phyloP scores from a whole-genome alignment of 192 early-diverging fungal genomes.

The Backusella sp. region DNA sequence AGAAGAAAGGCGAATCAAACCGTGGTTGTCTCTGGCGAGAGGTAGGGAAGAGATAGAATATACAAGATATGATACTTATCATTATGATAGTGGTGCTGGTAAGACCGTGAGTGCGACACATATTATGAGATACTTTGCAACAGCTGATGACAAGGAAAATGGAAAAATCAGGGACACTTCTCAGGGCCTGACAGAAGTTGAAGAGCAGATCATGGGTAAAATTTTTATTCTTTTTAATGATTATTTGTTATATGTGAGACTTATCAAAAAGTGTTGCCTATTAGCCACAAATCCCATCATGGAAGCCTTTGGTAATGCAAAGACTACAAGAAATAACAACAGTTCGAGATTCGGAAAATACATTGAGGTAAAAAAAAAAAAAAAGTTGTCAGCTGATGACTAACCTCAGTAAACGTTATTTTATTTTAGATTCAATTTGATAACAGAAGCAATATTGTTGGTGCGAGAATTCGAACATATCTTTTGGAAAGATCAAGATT shows the following conservation, averaged over 20 bases:
- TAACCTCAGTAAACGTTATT: background rate
- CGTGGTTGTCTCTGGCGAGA: slow-evolving; percentile 97
- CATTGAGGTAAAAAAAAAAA: slow-evolving; percentile 59
- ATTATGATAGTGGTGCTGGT: slow-evolving; percentile 76
- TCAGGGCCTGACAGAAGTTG: slow-evolving; percentile 63
- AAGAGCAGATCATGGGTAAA: slow-evolving; percentile 76
- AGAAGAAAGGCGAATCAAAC: slow-evolving; percentile 92
- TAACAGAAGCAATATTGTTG: slow-evolving; percentile 80
- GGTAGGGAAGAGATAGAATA: slow-evolving; percentile 27
- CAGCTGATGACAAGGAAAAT: slow-evolving; percentile 65
- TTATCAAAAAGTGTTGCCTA: too few species aligned
- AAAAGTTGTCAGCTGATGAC: background rate
- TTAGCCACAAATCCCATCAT: slow-evolving; percentile 97
- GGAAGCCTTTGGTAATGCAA: slow-evolving; percentile 99
- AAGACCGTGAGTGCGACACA: slow-evolving; percentile 96
- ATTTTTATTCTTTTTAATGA: too few species aligned
- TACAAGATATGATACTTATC: background rate
- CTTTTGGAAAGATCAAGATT: slow-evolving; percentile 94
- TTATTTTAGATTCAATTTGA: slow-evolving; percentile 81
- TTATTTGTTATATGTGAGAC: too few species aligned
- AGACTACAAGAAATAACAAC: slow-evolving; percentile 99
- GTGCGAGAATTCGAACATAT: slow-evolving; percentile 94
- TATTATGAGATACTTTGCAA: slow-evolving; percentile 97
- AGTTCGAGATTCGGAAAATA: slow-evolving; percentile 98
- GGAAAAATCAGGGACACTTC: slow-evolving; percentile 40